Conservation (phyloP, 2,329 filamentous ascomycete genomes). For the Fonsecaea pugnacius region DNA sequence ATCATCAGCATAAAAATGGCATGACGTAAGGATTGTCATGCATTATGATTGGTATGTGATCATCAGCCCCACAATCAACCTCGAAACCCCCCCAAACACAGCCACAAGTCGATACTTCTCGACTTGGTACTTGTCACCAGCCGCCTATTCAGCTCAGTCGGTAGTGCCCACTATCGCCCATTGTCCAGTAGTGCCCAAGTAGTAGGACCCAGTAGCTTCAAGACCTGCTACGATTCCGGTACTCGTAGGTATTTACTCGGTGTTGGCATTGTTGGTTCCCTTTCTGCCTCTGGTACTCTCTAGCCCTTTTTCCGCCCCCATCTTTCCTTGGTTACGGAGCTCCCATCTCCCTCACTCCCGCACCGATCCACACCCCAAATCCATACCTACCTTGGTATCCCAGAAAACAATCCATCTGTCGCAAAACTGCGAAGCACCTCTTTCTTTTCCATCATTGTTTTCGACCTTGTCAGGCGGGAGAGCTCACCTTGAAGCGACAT, state of each 20-base stretch:
- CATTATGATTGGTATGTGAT: constrained; percentile 3
- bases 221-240: not conserved
- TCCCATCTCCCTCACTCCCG: constrained; percentile 6
- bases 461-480: not conserved
- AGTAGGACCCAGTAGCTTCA: not conserved
- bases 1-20: not conserved
- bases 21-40: constrained; percentile 3
- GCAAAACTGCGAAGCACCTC: constrained; percentile 6
- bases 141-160: not conserved
- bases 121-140: not conserved
- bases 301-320: not conserved
- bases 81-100: not conserved
- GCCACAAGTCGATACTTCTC: not conserved
- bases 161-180: not conserved
- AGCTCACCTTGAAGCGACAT: constrained; percentile 21
- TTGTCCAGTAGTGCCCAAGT: not conserved
- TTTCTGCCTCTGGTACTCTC: not conserved
- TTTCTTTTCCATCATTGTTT: constrained; percentile 5
- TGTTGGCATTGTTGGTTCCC: not conserved
- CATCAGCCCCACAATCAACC: not conserved
- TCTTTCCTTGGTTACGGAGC: constrained; percentile 3
- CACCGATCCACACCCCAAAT: constrained; percentile 5
- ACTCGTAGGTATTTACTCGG: not conserved
- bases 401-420: not conserved
- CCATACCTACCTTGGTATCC: constrained; percentile 5